Base-by-base conservation (phyloP, 352 stramenopile species). In the Globisporangium alternatum region DNA sequence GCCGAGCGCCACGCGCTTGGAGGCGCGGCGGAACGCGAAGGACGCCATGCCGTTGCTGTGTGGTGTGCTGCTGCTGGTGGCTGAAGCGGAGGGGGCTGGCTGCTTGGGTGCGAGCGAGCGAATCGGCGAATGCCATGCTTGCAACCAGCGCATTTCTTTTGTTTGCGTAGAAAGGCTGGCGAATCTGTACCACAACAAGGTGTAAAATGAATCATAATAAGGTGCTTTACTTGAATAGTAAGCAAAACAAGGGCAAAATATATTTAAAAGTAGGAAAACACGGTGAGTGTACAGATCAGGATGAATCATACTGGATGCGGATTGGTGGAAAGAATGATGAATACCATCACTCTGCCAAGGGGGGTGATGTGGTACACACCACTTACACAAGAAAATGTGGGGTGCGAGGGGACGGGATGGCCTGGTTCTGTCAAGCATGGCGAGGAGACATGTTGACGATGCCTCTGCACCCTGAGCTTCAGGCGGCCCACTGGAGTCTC, bases 11-110 rank as follows among this genome's bases (percentile, higher is more conserved):
- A 84, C 68, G 63, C 80, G 81, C 70, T 78, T 80, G 0, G 78
- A 84, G 5, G 71, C 74, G 48, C 77, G 77, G 25, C 77, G 73
- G 66, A 90, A 93, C 15, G 72, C 70, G 39, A 86, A 80, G 54
- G 81, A 86, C 43, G 79, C 77, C 83, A 92, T 92, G 17, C 8
- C 12, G 21, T 21, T 44, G 44, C 31, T 31, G 22, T 28, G 49
- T 25, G 21, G 5, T 22, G 48, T 13, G 25, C 25, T 39, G 49
- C 8, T 28, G 4, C 7, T 41, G 39, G 21, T 43, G 19, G 15
- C 51, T 22, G 22, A 37, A 19, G 12, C 12, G 30, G 28, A 57
- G 61, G 21, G 47, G 15, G 21, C 15, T 41, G 17, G 43, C 51
- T 70, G 56, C 60, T 70, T 71, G 47, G 45, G 33, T 7, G 51